Percentiles rank a stretch among this genome's conserved stretches.
phyloP scores from a whole-genome alignment of 768 basidiomycete species.

The Coprinellus micaceus region DNA sequence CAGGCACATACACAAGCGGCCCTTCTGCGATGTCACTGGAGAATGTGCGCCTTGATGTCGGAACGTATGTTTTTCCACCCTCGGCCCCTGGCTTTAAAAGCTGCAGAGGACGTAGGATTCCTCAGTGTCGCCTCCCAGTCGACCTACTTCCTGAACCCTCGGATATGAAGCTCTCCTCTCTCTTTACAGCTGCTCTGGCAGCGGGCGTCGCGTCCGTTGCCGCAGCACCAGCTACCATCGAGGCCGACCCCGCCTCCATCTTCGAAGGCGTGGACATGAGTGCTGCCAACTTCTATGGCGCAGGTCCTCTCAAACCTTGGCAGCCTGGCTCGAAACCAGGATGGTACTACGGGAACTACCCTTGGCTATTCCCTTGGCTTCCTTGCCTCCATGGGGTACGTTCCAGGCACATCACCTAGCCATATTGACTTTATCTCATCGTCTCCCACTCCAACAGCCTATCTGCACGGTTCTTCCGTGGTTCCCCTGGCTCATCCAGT shows the following conservation, averaged over 20 bases:
- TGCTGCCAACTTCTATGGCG: constrained; percentile 30
- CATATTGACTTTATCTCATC: constrained; percentile 23
- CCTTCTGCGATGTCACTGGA: too few relatives aligned
- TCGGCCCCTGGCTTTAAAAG: too few relatives aligned
- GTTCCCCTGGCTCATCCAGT: constrained; percentile 27
- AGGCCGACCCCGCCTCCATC: constrained; percentile 4
- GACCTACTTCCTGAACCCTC: not conserved
- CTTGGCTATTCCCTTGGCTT: constrained; percentile 23
- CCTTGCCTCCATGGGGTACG: constrained; percentile 32
- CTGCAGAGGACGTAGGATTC: too few relatives aligned
- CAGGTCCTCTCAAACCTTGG: constrained; percentile 37
- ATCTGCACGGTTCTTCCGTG: constrained; percentile 13
- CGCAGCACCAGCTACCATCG: not conserved
- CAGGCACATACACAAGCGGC: too few relatives aligned
- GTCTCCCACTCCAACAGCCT: not conserved
- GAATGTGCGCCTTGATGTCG: constrained; percentile 1
- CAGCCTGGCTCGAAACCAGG: constrained; percentile 29
- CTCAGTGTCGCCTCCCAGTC: too few relatives aligned
- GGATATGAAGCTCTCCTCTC: not conserved
- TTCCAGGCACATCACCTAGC: constrained; percentile 19
- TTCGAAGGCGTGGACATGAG: constrained; percentile 26
- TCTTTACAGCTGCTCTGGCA: constrained; percentile 1
- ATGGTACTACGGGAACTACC: constrained; percentile 39
- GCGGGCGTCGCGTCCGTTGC: not conserved
- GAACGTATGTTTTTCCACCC: too few relatives aligned